Evolutionary conservation across 768 basidiomycete species (phyloP).

Genomic region (Boletus fagicola): DNA sequence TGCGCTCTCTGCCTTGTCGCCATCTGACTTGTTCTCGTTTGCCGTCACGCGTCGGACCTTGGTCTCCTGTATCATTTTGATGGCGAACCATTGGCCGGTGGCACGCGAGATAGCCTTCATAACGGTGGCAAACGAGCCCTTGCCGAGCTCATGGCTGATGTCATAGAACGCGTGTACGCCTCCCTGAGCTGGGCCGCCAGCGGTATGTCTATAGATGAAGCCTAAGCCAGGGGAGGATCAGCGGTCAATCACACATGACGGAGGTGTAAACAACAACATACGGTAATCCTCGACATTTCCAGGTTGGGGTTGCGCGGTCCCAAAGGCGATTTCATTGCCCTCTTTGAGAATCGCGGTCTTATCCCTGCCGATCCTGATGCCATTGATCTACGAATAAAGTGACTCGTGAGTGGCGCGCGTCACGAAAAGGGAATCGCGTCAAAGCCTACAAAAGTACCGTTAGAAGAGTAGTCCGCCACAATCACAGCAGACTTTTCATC

Average conservation of each 20-base stretch:
- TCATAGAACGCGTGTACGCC: constrained; percentile 70
- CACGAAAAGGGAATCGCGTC: constrained; percentile 18
- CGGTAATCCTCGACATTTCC: constrained; percentile 70
- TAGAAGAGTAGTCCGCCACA: constrained; percentile 39
- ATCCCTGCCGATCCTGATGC: constrained; percentile 38
- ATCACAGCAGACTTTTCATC: constrained; percentile 33
- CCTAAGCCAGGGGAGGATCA: constrained; percentile 38
- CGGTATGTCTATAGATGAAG: constrained; percentile 69
- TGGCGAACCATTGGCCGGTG: constrained; percentile 75
- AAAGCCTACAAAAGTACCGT: constrained; percentile 42
- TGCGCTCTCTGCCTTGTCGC: constrained; percentile 31
- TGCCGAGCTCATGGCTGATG: constrained; percentile 70
- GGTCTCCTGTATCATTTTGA: constrained; percentile 76
- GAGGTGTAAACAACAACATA: constrained; percentile 36
- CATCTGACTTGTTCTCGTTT: constrained; percentile 31
- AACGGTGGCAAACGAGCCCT: constrained; percentile 90
- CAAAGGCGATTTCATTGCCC: constrained; percentile 88
- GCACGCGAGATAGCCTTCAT: constrained; percentile 72
- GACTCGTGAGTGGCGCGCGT: constrained; percentile 11
- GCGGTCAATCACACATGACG: neutral
- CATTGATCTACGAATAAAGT: constrained; percentile 36
- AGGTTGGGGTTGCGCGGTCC: constrained; percentile 49
- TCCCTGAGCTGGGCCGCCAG: constrained; percentile 44
- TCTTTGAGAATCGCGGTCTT: constrained; percentile 43
- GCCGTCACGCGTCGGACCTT: constrained; percentile 42